Conservation (phyloP, 768 basidiomycete genomes). For the Podaxis pistillaris region DNA sequence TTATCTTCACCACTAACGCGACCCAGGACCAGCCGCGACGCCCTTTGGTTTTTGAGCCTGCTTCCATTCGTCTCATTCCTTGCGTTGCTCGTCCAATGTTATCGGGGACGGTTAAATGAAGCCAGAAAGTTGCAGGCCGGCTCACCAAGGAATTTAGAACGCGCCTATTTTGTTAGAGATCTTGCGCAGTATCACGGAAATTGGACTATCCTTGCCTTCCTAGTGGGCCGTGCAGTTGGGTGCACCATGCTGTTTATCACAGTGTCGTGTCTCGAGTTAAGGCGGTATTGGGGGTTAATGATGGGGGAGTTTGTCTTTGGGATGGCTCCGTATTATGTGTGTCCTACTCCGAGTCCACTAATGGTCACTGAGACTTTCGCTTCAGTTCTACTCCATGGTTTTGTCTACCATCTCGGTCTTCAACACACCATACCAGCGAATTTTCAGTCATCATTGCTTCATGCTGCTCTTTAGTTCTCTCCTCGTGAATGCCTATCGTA, state of each 20-base stretch:
- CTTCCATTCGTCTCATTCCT: neutral
- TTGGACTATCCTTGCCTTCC: conserved; percentile 42
- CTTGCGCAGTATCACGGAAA: conserved; percentile 49
- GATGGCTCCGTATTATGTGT: conserved; percentile 3
- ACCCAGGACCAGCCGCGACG: neutral
- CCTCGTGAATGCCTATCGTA: conserved; percentile 47
- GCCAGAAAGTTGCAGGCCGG: neutral
- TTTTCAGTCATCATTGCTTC: conserved; percentile 8
- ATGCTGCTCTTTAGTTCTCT: conserved; percentile 36
- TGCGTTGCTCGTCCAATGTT: conserved; percentile 2
- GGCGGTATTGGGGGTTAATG: neutral
- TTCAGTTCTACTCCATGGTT: neutral
- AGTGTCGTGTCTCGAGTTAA: neutral
- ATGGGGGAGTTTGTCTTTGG: neutral
- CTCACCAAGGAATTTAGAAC: neutral
- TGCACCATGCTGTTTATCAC: conserved; percentile 40
- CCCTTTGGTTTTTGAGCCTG: conserved; percentile 1
- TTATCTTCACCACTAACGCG: neutral
- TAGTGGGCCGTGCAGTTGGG: conserved; percentile 44
- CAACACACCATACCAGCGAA: neutral
- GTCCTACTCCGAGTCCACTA: neutral
- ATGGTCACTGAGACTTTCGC: neutral
- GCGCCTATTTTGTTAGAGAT: neutral
- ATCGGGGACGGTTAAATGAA: neutral
- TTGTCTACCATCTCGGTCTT: neutral